Conservation (phyloP, 768 basidiomycete genomes). For the Chalciporus sphaerocephalus region DNA sequence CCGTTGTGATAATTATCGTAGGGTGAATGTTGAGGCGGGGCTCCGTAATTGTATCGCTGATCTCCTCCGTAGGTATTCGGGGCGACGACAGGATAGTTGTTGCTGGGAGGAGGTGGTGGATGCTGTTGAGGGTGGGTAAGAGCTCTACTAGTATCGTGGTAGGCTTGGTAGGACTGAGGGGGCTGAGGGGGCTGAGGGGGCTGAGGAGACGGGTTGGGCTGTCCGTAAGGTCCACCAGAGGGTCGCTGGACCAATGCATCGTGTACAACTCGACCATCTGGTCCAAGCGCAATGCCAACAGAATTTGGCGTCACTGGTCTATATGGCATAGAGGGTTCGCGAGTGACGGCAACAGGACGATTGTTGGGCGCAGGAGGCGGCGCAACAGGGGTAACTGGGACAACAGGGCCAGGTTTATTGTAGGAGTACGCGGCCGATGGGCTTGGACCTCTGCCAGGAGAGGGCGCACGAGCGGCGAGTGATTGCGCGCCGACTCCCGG, state of each 20-base stretch:
- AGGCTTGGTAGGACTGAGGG: slow-evolving; percentile 18
- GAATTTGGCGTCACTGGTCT: slow-evolving; percentile 65
- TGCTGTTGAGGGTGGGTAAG: slow-evolving; percentile 34
- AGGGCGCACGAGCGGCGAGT: slow-evolving; percentile 59
- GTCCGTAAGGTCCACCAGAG: slow-evolving; percentile 10
- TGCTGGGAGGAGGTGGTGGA: slow-evolving; percentile 24
- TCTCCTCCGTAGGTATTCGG: slow-evolving; percentile 9
- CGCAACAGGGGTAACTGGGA: neutral
- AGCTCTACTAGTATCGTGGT: slow-evolving; percentile 28
- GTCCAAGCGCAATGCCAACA: slow-evolving; percentile 81
- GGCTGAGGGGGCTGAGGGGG: slow-evolving; percentile 11
- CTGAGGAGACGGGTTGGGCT: neutral
- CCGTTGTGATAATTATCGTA: slow-evolving; percentile 19
- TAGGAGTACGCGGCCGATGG: slow-evolving; percentile 17
- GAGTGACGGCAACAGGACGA: neutral
- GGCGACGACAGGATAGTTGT: slow-evolving; percentile 16
- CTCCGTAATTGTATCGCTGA: slow-evolving; percentile 16
- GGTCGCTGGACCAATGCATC: slow-evolving; percentile 60
- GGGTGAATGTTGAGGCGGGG: slow-evolving; percentile 18
- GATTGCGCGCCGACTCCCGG: slow-evolving; percentile 79
- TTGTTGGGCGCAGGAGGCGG: slow-evolving; percentile 4
- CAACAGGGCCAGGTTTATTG: slow-evolving; percentile 7
- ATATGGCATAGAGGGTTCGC: slow-evolving; percentile 28
- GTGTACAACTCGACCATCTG: slow-evolving; percentile 72
- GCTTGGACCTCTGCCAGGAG: slow-evolving; percentile 39